Conservation (phyloP, 257 asterid genomes). For the Cruciata laevipes region DNA sequence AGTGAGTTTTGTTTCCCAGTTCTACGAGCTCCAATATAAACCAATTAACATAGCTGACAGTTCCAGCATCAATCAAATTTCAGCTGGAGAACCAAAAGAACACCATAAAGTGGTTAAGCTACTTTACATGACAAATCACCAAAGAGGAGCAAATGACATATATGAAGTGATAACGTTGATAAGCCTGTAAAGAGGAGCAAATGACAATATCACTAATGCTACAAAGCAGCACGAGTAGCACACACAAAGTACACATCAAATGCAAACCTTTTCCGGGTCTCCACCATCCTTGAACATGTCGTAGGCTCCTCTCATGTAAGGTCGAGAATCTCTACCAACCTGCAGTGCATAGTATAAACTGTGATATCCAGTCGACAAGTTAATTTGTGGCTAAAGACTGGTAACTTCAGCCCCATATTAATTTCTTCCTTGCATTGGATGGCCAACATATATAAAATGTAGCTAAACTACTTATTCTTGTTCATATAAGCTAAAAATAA, state of each 20-base stretch:
- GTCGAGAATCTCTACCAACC: slow-evolving; percentile 82
- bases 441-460: not conserved
- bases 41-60: not conserved
- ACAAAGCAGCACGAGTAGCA: not conserved
- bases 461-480: not conserved
- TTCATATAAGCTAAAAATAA: not conserved
- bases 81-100: not conserved
- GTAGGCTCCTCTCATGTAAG: slow-evolving; percentile 73
- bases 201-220: not conserved
- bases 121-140: not conserved
- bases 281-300: slow-evolving; percentile 74
- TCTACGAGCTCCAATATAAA: not conserved
- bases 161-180: not conserved
- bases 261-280: slow-evolving; percentile 74
- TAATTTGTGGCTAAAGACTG: not conserved
- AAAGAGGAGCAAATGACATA: not conserved
- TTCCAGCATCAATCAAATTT: not conserved
- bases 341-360: slow-evolving; percentile 17
- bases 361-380: too few species aligned
- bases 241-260: not conserved
- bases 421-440: not conserved
- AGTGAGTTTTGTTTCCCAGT: too few species aligned
- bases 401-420: not conserved
- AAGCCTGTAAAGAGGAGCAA: not conserved
- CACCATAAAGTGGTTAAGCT: not conserved